Conservation (phyloP, 306 rosid genomes). For the Vigna unguiculata region DNA sequence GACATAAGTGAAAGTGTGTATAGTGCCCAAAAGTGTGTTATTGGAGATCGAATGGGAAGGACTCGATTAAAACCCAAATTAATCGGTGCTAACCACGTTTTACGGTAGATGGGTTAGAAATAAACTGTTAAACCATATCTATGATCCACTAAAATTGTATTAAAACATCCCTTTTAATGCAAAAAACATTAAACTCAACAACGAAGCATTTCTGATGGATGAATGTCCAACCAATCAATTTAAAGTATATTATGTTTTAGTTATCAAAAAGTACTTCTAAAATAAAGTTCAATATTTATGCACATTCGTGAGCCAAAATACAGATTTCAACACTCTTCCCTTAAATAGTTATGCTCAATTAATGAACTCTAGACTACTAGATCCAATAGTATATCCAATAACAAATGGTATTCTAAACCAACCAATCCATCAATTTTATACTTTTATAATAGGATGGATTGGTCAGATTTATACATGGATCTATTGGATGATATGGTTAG, state of each 20-base stretch:
- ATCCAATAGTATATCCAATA: neutral
- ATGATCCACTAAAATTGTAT: neutral
- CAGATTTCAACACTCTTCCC: neutral
- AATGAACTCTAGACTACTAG: neutral
- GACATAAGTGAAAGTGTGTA: neutral
- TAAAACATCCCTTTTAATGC: neutral
- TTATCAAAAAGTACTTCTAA: neutral
- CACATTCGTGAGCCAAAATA: neutral
- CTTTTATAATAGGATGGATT: neutral
- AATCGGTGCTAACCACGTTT: neutral
- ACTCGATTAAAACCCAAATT: neutral
- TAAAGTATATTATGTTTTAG: neutral
- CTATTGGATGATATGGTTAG: neutral
- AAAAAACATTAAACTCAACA: neutral
- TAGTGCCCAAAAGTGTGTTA: neutral
- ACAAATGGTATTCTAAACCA: neutral
- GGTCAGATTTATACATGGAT: neutral
- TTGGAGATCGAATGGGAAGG: neutral
- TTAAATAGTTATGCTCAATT: neutral
- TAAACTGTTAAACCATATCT: neutral
- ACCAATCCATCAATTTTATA: neutral
- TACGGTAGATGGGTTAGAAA: neutral
- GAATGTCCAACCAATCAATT: neutral
- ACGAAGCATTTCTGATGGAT: neutral
- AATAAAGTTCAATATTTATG: neutral